These are phyloP conservation scores for Aspergillus conjunctus DNA, from an alignment of 495 filamentous ascomycete species.

Conservation along the genomic window DNA sequence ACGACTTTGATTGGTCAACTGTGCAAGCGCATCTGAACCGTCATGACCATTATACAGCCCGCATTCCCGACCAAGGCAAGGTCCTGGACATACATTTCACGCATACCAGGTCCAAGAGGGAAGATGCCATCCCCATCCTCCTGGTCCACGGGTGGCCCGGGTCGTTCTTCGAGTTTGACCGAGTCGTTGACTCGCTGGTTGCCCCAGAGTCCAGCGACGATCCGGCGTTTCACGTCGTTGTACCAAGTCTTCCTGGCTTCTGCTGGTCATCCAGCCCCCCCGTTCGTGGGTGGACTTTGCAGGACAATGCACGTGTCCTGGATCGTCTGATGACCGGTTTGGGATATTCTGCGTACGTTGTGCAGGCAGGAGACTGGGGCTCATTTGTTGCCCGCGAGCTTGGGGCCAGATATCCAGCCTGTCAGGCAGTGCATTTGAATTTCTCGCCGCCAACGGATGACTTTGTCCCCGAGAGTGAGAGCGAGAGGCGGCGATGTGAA, in stretches of 20 bases:
- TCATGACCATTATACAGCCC: slow-evolving; percentile 19
- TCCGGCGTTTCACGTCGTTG: slow-evolving; percentile 9
- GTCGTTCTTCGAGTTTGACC: slow-evolving; percentile 38
- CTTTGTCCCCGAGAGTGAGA: not conserved
- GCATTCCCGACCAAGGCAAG: slow-evolving; percentile 8
- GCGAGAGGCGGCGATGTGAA: not conserved
- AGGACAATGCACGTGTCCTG: slow-evolving; percentile 5
- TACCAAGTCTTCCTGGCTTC: slow-evolving; percentile 4
- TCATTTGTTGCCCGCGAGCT: not conserved
- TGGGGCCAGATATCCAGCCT: not conserved
- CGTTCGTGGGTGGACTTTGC: not conserved
- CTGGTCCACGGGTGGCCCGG: slow-evolving; percentile 45
- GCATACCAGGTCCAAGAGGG: slow-evolving; percentile 17
- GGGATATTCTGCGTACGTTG: not conserved
- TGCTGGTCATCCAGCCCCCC: not conserved
- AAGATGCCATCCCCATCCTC: slow-evolving; percentile 36
- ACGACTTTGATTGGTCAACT: slow-evolving; percentile 15
- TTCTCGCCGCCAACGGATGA: not conserved
- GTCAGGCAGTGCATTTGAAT: not conserved
- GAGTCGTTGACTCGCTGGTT: not conserved
- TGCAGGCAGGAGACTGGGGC: not conserved
- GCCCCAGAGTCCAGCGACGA: not conserved
- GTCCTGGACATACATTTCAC: slow-evolving; percentile 27
- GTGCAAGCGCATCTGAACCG: slow-evolving; percentile 5
- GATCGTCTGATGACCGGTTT: not conserved